phyloP scores from a whole-genome alignment of 139 green algal genomes.

The Edaphochlamys debaryana region DNA sequence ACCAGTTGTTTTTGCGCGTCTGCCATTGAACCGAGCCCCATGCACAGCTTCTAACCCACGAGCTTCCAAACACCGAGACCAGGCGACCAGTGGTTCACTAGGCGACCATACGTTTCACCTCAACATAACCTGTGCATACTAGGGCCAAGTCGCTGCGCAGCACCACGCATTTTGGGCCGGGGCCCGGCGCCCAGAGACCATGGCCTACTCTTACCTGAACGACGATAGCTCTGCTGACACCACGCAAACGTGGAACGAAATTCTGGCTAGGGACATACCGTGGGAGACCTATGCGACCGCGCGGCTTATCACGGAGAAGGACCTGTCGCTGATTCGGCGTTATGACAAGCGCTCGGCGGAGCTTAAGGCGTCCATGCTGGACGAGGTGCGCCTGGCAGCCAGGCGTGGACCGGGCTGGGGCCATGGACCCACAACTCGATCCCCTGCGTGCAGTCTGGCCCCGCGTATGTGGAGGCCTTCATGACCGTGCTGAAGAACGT shows the following conservation, averaged over 20 bases:
- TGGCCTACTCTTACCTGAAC: slow-evolving; percentile 24
- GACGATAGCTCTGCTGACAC: slow-evolving; percentile 30
- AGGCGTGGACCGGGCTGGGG: background rate
- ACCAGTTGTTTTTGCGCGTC: no score
- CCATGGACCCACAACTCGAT: background rate
- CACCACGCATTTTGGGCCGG: no score
- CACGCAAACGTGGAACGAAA: background rate
- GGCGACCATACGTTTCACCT: no score
- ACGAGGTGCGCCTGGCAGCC: slow-evolving; percentile 65
- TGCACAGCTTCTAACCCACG: no score
- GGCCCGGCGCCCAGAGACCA: no score
- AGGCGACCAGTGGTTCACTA: no score
- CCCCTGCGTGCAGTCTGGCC: slow-evolving; percentile 68
- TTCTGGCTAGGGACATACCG: slow-evolving; percentile 49
- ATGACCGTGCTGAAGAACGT: slow-evolving; percentile 89
- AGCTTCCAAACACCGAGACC: no score
- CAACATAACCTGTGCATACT: no score
- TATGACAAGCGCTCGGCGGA: slow-evolving; percentile 85
- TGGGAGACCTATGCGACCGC: slow-evolving; percentile 86
- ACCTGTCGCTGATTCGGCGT: slow-evolving; percentile 60
- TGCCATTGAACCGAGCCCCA: no score
- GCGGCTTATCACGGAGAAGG: slow-evolving; percentile 79
- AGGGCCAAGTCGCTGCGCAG: no score
- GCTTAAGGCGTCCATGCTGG: slow-evolving; percentile 73
- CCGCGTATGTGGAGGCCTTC: slow-evolving; percentile 81